phyloP scores from a whole-genome alignment of 352 stramenopile genomes.

The Thraustochytrium striatum region DNA sequence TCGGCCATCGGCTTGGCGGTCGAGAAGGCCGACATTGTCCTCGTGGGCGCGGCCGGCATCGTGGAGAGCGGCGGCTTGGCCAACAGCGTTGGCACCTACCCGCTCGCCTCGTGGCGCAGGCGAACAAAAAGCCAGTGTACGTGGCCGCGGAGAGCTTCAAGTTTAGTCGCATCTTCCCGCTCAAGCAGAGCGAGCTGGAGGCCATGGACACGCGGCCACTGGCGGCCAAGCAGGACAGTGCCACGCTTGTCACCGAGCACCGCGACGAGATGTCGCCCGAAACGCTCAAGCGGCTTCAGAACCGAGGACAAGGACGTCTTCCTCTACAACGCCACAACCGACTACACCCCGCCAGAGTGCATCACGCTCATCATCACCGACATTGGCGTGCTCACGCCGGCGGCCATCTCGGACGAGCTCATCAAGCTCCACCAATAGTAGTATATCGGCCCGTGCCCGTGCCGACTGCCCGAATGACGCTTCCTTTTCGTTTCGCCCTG shows the following conservation, averaged over 20 bases:
- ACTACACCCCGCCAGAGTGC: constrained; percentile 95
- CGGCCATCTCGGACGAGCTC: constrained; percentile 94
- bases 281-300: too few species aligned
- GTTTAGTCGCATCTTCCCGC: constrained; percentile 94
- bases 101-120: constrained; percentile 86
- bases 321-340: constrained; percentile 80
- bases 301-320: constrained; percentile 59
- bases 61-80: constrained; percentile 95
- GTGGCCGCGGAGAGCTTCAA: constrained; percentile 97
- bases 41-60: constrained; percentile 91
- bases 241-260: neutral
- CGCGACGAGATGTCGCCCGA: too few species aligned
- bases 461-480: neutral
- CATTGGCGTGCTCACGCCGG: constrained; percentile 92
- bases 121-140: constrained; percentile 94
- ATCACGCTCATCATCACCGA: constrained; percentile 98
- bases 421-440: constrained; percentile 94
- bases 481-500: neutral
- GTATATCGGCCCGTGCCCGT: neutral
- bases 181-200: constrained; percentile 87
- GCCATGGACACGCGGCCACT: constrained; percentile 45
- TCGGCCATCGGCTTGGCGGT: constrained; percentile 91
- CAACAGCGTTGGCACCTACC: constrained; percentile 95
- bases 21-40: constrained; percentile 89
- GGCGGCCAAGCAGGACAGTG: neutral